These are phyloP conservation scores for Rhytidiadelphus loreus DNA, from an alignment of 225 moss, liverwort and hornwort species.

Conservation along the genomic window DNA sequence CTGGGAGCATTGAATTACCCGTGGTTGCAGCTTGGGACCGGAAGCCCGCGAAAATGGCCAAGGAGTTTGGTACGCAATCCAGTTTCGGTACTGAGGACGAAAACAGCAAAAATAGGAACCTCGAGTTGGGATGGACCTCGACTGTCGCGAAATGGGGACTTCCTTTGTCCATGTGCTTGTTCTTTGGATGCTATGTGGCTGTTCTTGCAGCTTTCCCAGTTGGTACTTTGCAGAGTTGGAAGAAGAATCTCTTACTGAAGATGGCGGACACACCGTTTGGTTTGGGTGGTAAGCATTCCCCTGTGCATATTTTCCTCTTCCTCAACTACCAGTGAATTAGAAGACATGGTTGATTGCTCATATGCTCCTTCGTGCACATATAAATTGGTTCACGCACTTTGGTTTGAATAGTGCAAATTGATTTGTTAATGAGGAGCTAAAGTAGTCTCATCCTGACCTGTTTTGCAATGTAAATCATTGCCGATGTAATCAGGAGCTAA, in stretches of 20 bases:
- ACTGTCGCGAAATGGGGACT: slow-evolving; percentile 8
- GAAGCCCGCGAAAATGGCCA: slow-evolving; percentile 15
- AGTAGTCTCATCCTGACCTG: neutral
- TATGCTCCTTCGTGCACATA: neutral
- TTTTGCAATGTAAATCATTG: neutral
- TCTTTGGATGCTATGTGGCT: slow-evolving; percentile 21
- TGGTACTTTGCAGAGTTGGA: slow-evolving; percentile 4
- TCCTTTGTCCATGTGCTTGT: slow-evolving; percentile 11
- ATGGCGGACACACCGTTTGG: slow-evolving; percentile 32
- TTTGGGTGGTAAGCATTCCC: slow-evolving; percentile 17
- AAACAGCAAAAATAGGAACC: slow-evolving; percentile 9
- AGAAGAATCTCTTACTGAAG: neutral
- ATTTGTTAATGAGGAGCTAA: neutral
- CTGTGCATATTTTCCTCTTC: neutral
- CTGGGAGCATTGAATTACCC: slow-evolving; percentile 9
- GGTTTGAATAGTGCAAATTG: neutral
- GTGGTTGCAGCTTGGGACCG: slow-evolving; percentile 32
- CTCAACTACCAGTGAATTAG: neutral
- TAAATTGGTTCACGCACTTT: neutral
- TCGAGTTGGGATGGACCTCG: slow-evolving; percentile 1
- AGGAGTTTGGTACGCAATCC: neutral
- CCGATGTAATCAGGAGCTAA: neutral
- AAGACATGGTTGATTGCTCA: neutral
- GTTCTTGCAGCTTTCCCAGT: slow-evolving; percentile 28
- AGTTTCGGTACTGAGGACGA: neutral